Evolutionary conservation across 2,329 filamentous ascomycete species (phyloP).

Genomic region (Lizonia empirigonia): DNA sequence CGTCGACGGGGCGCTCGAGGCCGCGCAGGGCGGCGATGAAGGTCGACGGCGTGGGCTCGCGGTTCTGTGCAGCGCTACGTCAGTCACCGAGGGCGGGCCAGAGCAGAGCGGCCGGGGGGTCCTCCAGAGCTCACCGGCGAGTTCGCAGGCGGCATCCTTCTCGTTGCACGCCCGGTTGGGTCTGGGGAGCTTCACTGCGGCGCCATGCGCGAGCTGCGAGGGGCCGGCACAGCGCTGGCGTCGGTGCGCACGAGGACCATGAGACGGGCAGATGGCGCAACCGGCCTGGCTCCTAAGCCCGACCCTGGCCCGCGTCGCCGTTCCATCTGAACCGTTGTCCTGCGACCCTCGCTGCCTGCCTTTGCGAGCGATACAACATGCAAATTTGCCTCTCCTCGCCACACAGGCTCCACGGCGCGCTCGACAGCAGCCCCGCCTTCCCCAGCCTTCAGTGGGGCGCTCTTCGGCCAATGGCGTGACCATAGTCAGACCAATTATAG

Average conservation of each 20-base stretch:
- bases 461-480: too few species aligned
- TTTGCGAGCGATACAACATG: too few species aligned
- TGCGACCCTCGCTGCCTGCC: too few species aligned
- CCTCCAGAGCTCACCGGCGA: constrained; percentile 40
- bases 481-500: too few species aligned
- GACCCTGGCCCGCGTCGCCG: too few species aligned
- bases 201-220: constrained; percentile 23
- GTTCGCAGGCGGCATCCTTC: constrained; percentile 46
- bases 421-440: too few species aligned
- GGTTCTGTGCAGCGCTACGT: constrained; percentile 34
- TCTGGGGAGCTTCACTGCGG: constrained; percentile 6
- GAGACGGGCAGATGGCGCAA: too few species aligned
- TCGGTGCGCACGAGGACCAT: neutral
- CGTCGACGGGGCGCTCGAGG: constrained; percentile 54
- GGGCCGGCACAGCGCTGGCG: constrained; percentile 6
- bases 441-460: too few species aligned
- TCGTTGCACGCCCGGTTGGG: neutral
- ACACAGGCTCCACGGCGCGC: too few species aligned
- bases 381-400: too few species aligned
- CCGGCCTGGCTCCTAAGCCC: too few species aligned
- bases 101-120: neutral
- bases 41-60: constrained; percentile 37
- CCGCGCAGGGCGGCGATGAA: constrained; percentile 57
- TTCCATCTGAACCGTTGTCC: too few species aligned
- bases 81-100: constrained; percentile 15